Conservation (phyloP, 192 early-diverging fungal genomes). For the Coemansia sp. region DNA sequence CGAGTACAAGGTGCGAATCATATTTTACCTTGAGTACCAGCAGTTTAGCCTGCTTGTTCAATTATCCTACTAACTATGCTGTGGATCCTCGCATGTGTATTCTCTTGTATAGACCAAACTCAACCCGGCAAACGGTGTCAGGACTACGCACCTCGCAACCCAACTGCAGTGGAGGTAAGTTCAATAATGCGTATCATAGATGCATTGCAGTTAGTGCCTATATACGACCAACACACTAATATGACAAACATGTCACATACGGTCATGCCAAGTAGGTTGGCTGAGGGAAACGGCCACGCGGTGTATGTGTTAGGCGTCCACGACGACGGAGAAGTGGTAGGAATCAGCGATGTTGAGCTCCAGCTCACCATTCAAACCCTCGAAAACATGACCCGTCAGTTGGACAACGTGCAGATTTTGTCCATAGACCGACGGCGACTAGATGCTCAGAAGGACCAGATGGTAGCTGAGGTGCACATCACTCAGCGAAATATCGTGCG, state of each 20-base stretch:
- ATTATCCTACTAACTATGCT: background rate
- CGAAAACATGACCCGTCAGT: constrained; percentile 37
- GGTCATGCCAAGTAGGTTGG: constrained; percentile 81
- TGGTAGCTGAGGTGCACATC: constrained; percentile 79
- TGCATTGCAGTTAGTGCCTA: background rate
- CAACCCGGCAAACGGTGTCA: constrained; percentile 18
- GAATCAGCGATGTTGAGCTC: constrained; percentile 58
- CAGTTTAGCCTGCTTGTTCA: background rate
- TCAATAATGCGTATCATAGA: background rate
- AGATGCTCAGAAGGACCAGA: constrained; percentile 20
- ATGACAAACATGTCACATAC: background rate
- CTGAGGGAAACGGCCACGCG: constrained; percentile 86
- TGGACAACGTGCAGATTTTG: constrained; percentile 37
- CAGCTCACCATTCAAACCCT: constrained; percentile 28
- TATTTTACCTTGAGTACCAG: background rate
- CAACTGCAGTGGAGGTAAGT: constrained; percentile 87
- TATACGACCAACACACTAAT: background rate
- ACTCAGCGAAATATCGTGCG: constrained; percentile 65
- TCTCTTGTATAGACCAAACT: constrained; percentile 44
- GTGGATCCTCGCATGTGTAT: constrained; percentile 39
- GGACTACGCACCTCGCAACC: constrained; percentile 85
- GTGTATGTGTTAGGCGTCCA: constrained; percentile 90
- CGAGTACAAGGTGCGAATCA: constrained; percentile 81
- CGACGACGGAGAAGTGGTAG: constrained; percentile 82
- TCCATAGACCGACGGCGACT: constrained; percentile 42